phyloP scores from a whole-genome alignment of 768 basidiomycete species.

The Hemileccinum impolitum region DNA sequence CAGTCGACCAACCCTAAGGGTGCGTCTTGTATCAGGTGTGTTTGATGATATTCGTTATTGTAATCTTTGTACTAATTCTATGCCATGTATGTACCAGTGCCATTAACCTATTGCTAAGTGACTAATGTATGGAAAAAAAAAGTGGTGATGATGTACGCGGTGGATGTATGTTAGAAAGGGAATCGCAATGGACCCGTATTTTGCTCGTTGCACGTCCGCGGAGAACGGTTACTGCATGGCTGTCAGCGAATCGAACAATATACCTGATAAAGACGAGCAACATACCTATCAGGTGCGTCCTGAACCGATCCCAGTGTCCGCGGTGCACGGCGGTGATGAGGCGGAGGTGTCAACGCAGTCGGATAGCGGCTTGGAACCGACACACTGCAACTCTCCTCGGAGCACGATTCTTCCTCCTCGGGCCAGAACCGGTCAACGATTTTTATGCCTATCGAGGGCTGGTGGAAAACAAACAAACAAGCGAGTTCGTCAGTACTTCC shows the following conservation, averaged over 20 bases:
- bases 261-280: background rate
- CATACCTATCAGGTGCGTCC: constrained; percentile 16
- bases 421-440: constrained; percentile 32
- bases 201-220: constrained; percentile 15
- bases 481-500: constrained; percentile 6
- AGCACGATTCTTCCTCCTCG: constrained; percentile 21
- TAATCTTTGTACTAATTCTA: constrained; percentile 20
- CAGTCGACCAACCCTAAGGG: background rate
- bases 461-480: background rate
- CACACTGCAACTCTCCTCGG: constrained; percentile 18
- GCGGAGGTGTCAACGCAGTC: constrained; percentile 26
- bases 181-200: constrained; percentile 21
- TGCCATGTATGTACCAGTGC: constrained; percentile 8
- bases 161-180: constrained; percentile 23
- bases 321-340: constrained; percentile 25
- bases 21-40: constrained; percentile 3
- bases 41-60: constrained; percentile 1
- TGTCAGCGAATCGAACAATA: background rate
- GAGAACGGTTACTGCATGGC: constrained; percentile 15
- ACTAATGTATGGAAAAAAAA: constrained; percentile 2
- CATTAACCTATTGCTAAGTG: constrained; percentile 16
- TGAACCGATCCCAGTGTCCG: constrained; percentile 11
- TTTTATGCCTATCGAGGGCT: constrained; percentile 28
- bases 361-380: constrained; percentile 12
- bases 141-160: background rate